phyloP scores from a whole-genome alignment of 129 eudicot genomes.

The Lactuca saligna region DNA sequence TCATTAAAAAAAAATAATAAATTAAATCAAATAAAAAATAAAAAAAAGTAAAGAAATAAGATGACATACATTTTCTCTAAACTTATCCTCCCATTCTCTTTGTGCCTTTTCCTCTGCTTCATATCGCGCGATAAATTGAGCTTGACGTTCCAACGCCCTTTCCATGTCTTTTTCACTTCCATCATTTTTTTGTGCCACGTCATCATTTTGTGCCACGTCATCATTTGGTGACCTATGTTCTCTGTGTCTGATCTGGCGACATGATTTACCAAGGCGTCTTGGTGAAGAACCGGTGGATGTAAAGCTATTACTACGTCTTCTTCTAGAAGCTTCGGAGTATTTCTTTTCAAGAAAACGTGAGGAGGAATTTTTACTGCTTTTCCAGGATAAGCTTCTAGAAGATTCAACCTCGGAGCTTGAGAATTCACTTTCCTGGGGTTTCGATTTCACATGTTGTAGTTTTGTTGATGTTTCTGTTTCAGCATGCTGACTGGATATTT shows the following conservation, averaged over 20 bases:
- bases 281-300: slow-evolving; percentile 54
- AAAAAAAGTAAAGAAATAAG: slow-evolving; percentile 1
- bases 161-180: slow-evolving; percentile 58
- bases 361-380: slow-evolving; percentile 55
- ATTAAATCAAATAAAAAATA: slow-evolving; percentile 15
- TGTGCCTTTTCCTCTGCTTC: slow-evolving; percentile 90
- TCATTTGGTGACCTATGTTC: slow-evolving; percentile 53
- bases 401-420: slow-evolving; percentile 84
- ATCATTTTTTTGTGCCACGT: slow-evolving; percentile 23
- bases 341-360: slow-evolving; percentile 46
- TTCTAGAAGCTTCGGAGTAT: slow-evolving; percentile 51
- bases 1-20: not conserved
- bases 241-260: slow-evolving; percentile 74
- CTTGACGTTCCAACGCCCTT: slow-evolving; percentile 67
- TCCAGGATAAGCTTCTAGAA: slow-evolving; percentile 88
- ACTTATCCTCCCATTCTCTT: slow-evolving; percentile 95
- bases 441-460: slow-evolving; percentile 5
- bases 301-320: slow-evolving; percentile 53
- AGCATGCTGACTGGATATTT: slow-evolving; percentile 36
- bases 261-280: slow-evolving; percentile 78
- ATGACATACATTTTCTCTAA: slow-evolving; percentile 62
- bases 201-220: slow-evolving; percentile 17
- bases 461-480: slow-evolving; percentile 24
- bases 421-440: slow-evolving; percentile 36
- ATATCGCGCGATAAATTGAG: slow-evolving; percentile 59